Evolutionary conservation across 179 eudicot genomes (phyloP).

Genomic region (Beta corolliflora): DNA sequence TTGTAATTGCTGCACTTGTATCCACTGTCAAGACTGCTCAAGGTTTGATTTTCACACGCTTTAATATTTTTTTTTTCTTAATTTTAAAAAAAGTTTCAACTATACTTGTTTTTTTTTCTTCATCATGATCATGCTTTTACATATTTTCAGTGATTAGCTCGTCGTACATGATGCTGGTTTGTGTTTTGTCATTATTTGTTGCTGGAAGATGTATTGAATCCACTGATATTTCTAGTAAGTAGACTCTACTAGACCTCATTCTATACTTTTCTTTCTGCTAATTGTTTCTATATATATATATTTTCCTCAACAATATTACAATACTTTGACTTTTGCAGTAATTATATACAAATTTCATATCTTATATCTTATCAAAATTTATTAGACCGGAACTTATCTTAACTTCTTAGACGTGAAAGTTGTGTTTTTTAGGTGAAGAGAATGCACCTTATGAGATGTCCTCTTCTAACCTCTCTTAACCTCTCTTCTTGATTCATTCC

Average conservation of each 20-base stretch:
- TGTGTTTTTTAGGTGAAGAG: no score
- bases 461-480: no score
- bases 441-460: no score
- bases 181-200: not conserved
- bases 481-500: no score
- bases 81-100: not conserved
- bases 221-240: constrained; percentile 10
- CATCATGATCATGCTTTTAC: not conserved
- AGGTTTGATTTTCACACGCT: constrained; percentile 41
- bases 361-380: no score
- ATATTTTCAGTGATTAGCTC: constrained; percentile 20
- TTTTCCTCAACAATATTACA: no score
- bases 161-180: not conserved
- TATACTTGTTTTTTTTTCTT: not conserved
- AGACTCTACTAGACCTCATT: not conserved
- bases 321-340: no score
- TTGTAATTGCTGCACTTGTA: constrained; percentile 59
- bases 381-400: no score
- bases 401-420: no score
- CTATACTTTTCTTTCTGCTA: no score
- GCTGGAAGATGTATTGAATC: not conserved
- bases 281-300: not conserved
- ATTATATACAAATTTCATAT: no score
- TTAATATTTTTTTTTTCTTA: not conserved
- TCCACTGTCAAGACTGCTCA: constrained; percentile 61